Percentiles rank a stretch among this genome's conserved stretches.
These are phyloP conservation scores for Didymella arachidicola DNA, from an alignment of 2,329 filamentous ascomycete species.

Conservation along the genomic window DNA sequence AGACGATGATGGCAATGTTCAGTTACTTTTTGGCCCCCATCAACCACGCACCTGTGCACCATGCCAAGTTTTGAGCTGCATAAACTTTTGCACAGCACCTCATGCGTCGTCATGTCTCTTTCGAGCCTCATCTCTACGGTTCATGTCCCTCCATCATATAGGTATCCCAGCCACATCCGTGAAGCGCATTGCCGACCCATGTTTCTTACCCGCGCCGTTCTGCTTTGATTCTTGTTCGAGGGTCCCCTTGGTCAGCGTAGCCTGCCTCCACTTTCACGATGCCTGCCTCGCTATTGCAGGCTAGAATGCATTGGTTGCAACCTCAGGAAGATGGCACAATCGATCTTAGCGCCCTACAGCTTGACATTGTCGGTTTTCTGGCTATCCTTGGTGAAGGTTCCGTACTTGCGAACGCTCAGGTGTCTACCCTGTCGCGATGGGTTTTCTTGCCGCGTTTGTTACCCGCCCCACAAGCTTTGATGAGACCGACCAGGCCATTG, in stretches of 20 bases:
- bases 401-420: conserved; percentile 59
- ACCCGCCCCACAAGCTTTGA: conserved; percentile 60
- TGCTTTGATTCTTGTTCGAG: conserved; percentile 16
- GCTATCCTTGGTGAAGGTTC: conserved; percentile 62
- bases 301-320: conserved; percentile 50
- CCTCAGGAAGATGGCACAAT: conserved; percentile 28
- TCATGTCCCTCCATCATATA: conserved; percentile 8
- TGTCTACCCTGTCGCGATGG: conserved; percentile 59
- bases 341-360: conserved; percentile 49
- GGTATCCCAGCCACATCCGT: conserved; percentile 11
- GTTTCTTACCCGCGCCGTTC: conserved; percentile 27
- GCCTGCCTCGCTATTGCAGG: neutral
- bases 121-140: conserved; percentile 24
- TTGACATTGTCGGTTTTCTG: conserved; percentile 65
- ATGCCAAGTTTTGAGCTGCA: conserved; percentile 1
- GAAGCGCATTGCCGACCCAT: conserved; percentile 25
- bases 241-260: neutral
- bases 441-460: conserved; percentile 60
- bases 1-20: neutral
- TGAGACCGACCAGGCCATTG: conserved; percentile 55
- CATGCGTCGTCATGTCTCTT: conserved; percentile 28
- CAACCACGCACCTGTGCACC: neutral
- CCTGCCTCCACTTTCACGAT: too few species aligned
- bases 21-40: conserved; percentile 15
- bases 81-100: conserved; percentile 7